phyloP scores from a whole-genome alignment of 768 basidiomycete species.

The Tricholoma hemisulphureum region DNA sequence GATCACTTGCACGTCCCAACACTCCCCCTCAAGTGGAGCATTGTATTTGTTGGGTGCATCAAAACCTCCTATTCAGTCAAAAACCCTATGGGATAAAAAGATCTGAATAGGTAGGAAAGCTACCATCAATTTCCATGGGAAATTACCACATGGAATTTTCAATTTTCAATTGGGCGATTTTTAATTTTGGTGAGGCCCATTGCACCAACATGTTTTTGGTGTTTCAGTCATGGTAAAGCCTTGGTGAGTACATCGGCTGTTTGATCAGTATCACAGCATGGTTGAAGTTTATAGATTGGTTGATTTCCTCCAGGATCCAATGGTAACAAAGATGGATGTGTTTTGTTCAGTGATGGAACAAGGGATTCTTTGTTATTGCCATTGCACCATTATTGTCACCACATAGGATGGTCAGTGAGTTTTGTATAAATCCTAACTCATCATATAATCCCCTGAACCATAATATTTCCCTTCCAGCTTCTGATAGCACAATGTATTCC shows the following conservation, averaged over 20 bases:
- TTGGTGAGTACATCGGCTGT: background rate
- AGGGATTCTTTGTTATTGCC: background rate
- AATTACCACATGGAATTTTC: too few species aligned
- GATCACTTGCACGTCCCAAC: too few species aligned
- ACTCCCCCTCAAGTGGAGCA: too few species aligned
- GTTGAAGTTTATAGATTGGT: background rate
- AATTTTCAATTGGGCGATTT: too few species aligned
- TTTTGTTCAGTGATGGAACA: constrained; percentile 1
- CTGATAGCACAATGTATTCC: background rate
- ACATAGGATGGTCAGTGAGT: background rate
- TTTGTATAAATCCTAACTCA: background rate
- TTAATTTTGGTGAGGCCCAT: too few species aligned
- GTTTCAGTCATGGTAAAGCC: background rate
- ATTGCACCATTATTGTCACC: constrained; percentile 1
- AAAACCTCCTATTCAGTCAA: too few species aligned
- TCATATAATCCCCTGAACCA: constrained; percentile 1
- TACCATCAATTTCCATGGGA: too few species aligned
- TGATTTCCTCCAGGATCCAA: too few species aligned
- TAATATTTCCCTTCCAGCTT: background rate
- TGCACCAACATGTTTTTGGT: background rate
- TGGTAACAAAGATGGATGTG: background rate
- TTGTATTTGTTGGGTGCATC: too few species aligned
- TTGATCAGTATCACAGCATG: background rate
- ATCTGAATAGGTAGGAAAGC: too few species aligned
- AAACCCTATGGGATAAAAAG: too few species aligned